These are phyloP conservation scores for Solanum piurae DNA, from an alignment of 257 asterid species.

Conservation along the genomic window DNA sequence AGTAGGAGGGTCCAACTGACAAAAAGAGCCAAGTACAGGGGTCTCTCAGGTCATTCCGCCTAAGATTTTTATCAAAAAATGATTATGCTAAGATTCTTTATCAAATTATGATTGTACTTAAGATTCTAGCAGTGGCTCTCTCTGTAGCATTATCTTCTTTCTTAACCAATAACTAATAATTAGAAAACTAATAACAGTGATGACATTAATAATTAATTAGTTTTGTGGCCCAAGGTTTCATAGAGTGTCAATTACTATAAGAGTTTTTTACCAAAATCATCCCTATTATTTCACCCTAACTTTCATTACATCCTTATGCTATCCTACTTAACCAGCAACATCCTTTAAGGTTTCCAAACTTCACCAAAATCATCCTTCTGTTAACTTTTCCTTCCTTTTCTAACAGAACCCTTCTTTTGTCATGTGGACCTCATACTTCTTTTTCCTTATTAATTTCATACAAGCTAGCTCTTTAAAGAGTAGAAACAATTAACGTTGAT, in stretches of 20 bases:
- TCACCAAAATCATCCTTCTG: neutral
- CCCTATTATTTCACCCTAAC: neutral
- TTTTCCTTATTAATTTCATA: neutral
- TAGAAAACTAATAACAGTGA: neutral
- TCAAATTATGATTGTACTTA: neutral
- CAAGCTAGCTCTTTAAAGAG: neutral
- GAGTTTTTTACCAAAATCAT: neutral
- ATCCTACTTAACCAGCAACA: neutral
- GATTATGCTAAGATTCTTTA: neutral
- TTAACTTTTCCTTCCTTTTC: neutral
- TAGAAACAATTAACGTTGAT: neutral
- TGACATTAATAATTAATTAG: neutral
- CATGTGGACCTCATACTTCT: neutral
- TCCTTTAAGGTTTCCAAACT: neutral
- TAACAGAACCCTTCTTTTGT: neutral
- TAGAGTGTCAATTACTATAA: neutral
- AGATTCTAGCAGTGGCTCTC: neutral
- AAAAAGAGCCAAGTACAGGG: no score
- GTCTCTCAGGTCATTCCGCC: no score
- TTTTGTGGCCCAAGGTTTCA: neutral
- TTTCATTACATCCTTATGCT: neutral
- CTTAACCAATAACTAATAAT: neutral
- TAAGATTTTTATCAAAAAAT: neutral
- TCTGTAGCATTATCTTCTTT: neutral
- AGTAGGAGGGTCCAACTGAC: no score